Percentiles rank a stretch among this genome's conserved stretches.
phyloP scores from a whole-genome alignment of 352 stramenopile species.

The Pythium phragmiticola region DNA sequence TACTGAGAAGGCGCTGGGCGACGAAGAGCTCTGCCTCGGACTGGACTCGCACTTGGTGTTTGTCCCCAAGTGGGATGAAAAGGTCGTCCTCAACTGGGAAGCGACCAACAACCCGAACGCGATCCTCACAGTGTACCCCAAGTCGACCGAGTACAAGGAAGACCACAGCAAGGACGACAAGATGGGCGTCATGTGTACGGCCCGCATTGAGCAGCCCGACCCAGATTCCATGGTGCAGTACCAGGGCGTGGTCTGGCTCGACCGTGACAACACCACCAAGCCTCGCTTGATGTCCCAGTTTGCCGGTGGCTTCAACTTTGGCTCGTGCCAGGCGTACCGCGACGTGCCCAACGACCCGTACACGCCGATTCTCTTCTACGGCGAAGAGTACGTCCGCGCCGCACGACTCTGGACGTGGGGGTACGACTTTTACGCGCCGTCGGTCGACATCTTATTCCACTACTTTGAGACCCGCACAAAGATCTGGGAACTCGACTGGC shows the following conservation, averaged over 20 bases:
- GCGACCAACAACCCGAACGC: slow-evolving; percentile 57
- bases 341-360: slow-evolving; percentile 75
- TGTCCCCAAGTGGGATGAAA: slow-evolving; percentile 64
- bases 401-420: slow-evolving; percentile 72
- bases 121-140: slow-evolving; percentile 80
- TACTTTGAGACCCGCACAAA: slow-evolving; percentile 76
- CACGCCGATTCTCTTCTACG: slow-evolving; percentile 73
- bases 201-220: slow-evolving; percentile 66
- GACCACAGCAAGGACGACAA: slow-evolving; percentile 46
- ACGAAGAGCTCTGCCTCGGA: slow-evolving; percentile 32
- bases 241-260: slow-evolving; percentile 50
- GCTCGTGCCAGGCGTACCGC: slow-evolving; percentile 52
- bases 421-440: slow-evolving; percentile 79
- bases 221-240: slow-evolving; percentile 76
- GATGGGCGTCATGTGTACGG: slow-evolving; percentile 71
- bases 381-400: slow-evolving; percentile 73
- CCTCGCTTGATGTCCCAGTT: slow-evolving; percentile 71
- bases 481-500: slow-evolving; percentile 76
- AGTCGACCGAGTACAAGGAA: slow-evolving; percentile 52
- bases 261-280: slow-evolving; percentile 58
- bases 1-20: background rate
- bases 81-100: slow-evolving; percentile 69
- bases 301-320: slow-evolving; percentile 79
- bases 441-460: slow-evolving; percentile 67
- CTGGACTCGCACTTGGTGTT: slow-evolving; percentile 81